Evolutionary conservation across 2,329 filamentous ascomycete species (phyloP).

Genomic region (Epicoccum nigrum): DNA sequence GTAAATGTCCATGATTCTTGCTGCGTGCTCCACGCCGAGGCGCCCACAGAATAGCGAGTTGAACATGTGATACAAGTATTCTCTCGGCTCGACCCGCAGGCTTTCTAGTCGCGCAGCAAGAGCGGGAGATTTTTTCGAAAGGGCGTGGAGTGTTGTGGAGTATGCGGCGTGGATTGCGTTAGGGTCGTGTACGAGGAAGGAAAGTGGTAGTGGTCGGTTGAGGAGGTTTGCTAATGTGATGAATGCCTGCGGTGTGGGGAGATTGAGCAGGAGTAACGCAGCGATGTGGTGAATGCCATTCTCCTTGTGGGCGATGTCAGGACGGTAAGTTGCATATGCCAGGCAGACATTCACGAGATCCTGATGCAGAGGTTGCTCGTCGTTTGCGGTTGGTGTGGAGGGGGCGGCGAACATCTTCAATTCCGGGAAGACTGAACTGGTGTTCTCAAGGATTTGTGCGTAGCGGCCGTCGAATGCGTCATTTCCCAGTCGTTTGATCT

Average conservation of each 20-base stretch:
- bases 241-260: conserved; percentile 70
- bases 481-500: conserved; percentile 61
- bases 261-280: conserved; percentile 74
- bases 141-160: conserved; percentile 69
- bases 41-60: conserved; percentile 66
- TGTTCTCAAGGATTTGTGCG: conserved; percentile 56
- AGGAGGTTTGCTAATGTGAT: conserved; percentile 76
- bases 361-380: conserved; percentile 69
- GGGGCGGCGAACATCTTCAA: conserved; percentile 71
- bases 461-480: conserved; percentile 37
- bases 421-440: conserved; percentile 71
- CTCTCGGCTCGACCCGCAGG: conserved; percentile 48
- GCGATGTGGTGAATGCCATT: conserved; percentile 76
- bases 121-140: conserved; percentile 67
- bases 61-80: conserved; percentile 67
- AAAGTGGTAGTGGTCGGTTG: conserved; percentile 75
- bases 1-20: conserved; percentile 80
- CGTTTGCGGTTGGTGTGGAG: conserved; percentile 22
- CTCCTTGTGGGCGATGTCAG: conserved; percentile 72
- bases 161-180: conserved; percentile 73
- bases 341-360: conserved; percentile 74
- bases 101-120: conserved; percentile 67
- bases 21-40: conserved; percentile 71
- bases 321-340: conserved; percentile 82
- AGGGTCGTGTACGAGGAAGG: conserved; percentile 73